phyloP scores from a whole-genome alignment of 2,329 filamentous ascomycete species.

The Xylaria sp. region DNA sequence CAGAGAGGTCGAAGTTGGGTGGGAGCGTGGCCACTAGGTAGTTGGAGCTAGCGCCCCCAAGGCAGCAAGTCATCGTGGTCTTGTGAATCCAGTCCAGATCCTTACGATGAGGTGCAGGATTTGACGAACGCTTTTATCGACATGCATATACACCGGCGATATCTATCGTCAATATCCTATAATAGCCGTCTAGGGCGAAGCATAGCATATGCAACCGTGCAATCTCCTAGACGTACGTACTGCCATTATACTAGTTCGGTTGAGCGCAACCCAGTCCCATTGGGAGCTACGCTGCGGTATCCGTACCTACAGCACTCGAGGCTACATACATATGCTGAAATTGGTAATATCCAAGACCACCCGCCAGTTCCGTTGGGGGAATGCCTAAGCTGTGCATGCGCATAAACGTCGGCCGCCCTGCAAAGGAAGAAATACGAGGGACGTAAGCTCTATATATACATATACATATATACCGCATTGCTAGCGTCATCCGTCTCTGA shows the following conservation, averaged over 20 bases:
- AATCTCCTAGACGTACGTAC: not conserved
- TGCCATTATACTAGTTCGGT: not conserved
- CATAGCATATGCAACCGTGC: constrained; percentile 24
- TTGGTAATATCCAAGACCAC: constrained; percentile 5
- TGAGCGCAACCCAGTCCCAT: not conserved
- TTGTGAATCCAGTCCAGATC: constrained; percentile 18
- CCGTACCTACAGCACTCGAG: not conserved
- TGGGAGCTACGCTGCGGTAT: constrained; percentile 1
- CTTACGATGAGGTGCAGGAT: constrained; percentile 24
- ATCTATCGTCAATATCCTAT: constrained; percentile 23
- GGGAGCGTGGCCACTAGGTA: not conserved
- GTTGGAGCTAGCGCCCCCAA: constrained; percentile 10
- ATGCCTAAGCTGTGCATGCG: constrained; percentile 9
- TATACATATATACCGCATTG: not conserved
- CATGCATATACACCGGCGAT: constrained; percentile 32
- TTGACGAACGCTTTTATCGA: constrained; percentile 27
- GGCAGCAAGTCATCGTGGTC: constrained; percentile 11
- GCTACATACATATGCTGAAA: constrained; percentile 14
- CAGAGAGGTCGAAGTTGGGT: not conserved
- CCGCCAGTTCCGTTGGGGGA: constrained; percentile 26
- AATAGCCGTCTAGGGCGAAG: constrained; percentile 29
- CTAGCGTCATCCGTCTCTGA: not conserved
- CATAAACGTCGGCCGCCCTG: constrained; percentile 9
- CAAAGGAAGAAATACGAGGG: not conserved
- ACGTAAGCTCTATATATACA: not conserved